Evolutionary conservation across 164 flowering plant genomes (phyloP).

Genomic region (Chloranthus sessilifolius): DNA sequence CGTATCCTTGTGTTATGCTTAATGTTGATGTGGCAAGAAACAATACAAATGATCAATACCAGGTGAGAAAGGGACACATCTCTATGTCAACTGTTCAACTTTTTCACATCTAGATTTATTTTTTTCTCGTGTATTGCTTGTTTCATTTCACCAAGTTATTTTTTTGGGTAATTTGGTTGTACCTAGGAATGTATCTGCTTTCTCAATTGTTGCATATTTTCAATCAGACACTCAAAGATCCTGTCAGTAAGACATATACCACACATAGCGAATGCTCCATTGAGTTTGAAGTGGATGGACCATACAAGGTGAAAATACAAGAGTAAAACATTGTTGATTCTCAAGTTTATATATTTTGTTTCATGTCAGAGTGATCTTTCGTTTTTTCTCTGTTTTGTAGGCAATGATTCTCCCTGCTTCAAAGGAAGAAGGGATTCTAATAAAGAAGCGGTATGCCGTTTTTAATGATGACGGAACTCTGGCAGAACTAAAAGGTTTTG

Average conservation of each 20-base stretch:
- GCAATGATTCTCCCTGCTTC: constrained; percentile 99
- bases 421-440: constrained; percentile 94
- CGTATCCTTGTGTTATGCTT: constrained; percentile 99
- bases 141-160: too few relatives aligned
- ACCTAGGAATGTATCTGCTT: too few relatives aligned
- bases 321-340: neutral
- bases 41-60: constrained; percentile 98
- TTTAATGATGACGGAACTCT: constrained; percentile 98
- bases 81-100: neutral
- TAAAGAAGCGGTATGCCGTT: constrained; percentile 99
- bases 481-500: constrained; percentile 99
- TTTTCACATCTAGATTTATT: neutral
- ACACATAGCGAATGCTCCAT: constrained; percentile 98
- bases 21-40: constrained; percentile 96
- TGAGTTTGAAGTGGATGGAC: constrained; percentile 99
- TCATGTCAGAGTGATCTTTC: constrained; percentile 3
- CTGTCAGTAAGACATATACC: constrained; percentile 64
- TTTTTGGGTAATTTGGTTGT: too few relatives aligned
- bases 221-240: constrained; percentile 75
- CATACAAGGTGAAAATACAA: constrained; percentile 71
- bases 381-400: constrained; percentile 27
- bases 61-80: constrained; percentile 41
- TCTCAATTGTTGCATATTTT: constrained; percentile 2
- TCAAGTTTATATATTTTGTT: constrained; percentile 4
- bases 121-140: neutral